Evolutionary conservation across 2,329 filamentous ascomycete genomes (phyloP).

Genomic region (Thyridium curvatum): DNA sequence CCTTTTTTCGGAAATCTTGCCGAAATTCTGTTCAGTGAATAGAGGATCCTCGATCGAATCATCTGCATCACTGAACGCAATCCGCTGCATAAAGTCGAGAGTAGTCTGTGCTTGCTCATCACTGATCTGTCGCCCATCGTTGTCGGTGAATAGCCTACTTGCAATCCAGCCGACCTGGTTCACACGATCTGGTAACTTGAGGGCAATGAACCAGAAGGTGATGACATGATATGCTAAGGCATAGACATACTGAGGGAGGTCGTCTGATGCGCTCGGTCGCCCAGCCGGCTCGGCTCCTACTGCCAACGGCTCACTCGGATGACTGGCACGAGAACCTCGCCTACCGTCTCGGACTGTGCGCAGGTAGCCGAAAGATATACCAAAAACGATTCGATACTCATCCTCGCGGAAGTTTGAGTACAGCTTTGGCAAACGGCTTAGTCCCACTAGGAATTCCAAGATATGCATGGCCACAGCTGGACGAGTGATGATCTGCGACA

Average conservation of each 20-base stretch:
- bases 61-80: constrained; percentile 78
- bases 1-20: constrained; percentile 58
- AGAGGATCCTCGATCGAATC: constrained; percentile 62
- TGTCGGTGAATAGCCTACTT: constrained; percentile 75
- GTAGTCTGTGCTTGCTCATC: constrained; percentile 94
- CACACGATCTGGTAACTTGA: constrained; percentile 77
- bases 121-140: constrained; percentile 64
- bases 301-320: constrained; percentile 10
- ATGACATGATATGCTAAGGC: constrained; percentile 92
- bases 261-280: constrained; percentile 47
- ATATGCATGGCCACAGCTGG: constrained; percentile 90
- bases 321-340: constrained; percentile 38
- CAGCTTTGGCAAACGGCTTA: constrained; percentile 77
- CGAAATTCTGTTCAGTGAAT: constrained; percentile 60
- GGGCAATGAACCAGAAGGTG: constrained; percentile 90
- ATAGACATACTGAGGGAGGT: constrained; percentile 89
- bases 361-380: constrained; percentile 88
- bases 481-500: constrained; percentile 95
- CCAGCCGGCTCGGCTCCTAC: constrained; percentile 13
- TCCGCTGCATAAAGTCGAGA: constrained; percentile 89
- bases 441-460: constrained; percentile 85
- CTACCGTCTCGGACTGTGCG: constrained; percentile 75
- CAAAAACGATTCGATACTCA: constrained; percentile 90
- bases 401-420: constrained; percentile 87
- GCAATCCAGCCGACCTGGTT: constrained; percentile 88